Percentiles rank a stretch among this genome's conserved stretches.
Conservation (phyloP, 2,329 filamentous ascomycete genomes). For the Hymenoscyphus scutula region DNA sequence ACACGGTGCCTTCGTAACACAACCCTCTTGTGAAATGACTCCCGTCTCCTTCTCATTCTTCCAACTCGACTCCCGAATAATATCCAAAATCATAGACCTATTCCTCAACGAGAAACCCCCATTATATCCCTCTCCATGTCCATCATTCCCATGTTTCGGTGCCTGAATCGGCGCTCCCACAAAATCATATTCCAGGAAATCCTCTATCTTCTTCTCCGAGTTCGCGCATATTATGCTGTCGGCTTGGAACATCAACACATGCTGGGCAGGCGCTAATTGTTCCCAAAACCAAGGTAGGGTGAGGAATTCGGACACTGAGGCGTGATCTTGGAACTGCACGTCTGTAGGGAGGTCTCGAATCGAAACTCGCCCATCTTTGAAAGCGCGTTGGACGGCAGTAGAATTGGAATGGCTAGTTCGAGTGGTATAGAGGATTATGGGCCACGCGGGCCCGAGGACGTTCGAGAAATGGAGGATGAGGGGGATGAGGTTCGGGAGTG, state of each 20-base stretch:
- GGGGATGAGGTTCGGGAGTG: conserved; percentile 33
- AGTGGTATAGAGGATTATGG: conserved; percentile 42
- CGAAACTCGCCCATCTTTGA: conserved; percentile 34
- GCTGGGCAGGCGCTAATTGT: conserved; percentile 30
- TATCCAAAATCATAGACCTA: conserved; percentile 33
- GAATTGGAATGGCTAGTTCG: conserved; percentile 26
- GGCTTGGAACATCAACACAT: conserved; percentile 34
- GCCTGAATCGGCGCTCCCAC: conserved; percentile 33
- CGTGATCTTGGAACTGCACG: conserved; percentile 35
- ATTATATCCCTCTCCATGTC: conserved; percentile 30
- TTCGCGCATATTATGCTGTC: conserved; percentile 34
- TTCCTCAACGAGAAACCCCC: conserved; percentile 39
- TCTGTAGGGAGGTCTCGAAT: conserved; percentile 37
- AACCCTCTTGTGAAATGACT: conserved; percentile 23
- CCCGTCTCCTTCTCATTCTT: conserved; percentile 14
- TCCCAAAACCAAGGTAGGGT: conserved; percentile 33
- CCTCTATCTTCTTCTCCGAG: conserved; percentile 26
- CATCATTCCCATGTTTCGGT: conserved; percentile 11
- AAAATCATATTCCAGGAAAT: conserved; percentile 34
- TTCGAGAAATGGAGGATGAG: conserved; percentile 38
- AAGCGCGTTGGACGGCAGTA: conserved; percentile 36
- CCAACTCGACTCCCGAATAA: conserved; percentile 17
- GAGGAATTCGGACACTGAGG: conserved; percentile 35
- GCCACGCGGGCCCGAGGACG: conserved; percentile 43
- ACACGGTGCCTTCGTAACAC: conserved; percentile 24